Evolutionary conservation across 169 alveolate genomes (phyloP).

Genomic region (Eimeria tenella): DNA sequence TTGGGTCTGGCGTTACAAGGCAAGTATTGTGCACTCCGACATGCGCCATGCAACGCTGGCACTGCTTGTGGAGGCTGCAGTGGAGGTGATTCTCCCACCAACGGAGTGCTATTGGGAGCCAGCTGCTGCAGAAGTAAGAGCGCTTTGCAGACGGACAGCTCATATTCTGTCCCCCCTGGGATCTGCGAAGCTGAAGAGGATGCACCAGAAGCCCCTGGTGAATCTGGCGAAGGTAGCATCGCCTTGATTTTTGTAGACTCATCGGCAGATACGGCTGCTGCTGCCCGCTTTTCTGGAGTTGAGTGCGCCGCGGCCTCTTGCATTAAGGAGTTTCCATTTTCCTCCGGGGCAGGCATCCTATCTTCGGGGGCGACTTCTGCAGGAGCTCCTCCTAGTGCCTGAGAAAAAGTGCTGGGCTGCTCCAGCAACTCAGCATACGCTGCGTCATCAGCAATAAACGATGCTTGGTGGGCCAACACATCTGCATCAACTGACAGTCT

Average conservation of each 20-base stretch:
- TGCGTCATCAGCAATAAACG: slow-evolving; percentile 34
- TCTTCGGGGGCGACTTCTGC: not conserved
- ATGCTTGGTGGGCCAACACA: not conserved
- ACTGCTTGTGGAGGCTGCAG: not conserved
- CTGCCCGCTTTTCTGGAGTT: not conserved
- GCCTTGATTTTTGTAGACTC: no score
- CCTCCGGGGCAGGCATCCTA: not conserved
- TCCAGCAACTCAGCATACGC: not conserved
- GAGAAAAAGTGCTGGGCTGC: slow-evolving; percentile 6
- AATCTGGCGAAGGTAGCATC: not conserved
- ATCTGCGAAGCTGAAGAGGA: not conserved
- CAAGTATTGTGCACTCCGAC: not conserved
- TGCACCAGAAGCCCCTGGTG: not conserved
- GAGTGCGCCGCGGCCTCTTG: not conserved
- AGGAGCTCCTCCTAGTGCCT: not conserved
- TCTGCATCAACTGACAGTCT: slow-evolving; percentile 3
- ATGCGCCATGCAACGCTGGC: not conserved
- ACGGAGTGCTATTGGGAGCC: not conserved
- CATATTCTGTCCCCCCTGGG: slow-evolving; percentile 2
- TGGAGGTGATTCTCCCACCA: slow-evolving; percentile 26
- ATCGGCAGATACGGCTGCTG: not conserved
- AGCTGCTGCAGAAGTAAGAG: slow-evolving; percentile 36
- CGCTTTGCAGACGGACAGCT: slow-evolving; percentile 54
- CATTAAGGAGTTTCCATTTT: not conserved
- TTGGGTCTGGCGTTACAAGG: not conserved